These are phyloP conservation scores for Dentipellis sp. DNA, from an alignment of 768 basidiomycete genomes.

Conservation along the genomic window DNA sequence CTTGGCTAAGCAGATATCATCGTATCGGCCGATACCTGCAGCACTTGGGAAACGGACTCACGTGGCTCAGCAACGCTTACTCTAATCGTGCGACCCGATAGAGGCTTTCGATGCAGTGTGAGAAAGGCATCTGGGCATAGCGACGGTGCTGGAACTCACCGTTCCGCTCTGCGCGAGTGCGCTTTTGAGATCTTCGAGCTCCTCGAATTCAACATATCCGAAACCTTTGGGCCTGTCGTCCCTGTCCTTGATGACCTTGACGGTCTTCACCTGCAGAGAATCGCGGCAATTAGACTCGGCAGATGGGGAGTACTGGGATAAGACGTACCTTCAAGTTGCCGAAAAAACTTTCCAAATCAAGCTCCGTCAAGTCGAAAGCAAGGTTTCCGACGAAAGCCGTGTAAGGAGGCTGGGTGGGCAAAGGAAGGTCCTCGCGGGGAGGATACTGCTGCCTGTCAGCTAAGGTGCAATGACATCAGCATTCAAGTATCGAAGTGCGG, in stretches of 20 bases:
- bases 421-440: constrained; percentile 83
- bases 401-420: constrained; percentile 91
- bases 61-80: constrained; percentile 96
- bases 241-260: constrained; percentile 88
- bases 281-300: not conserved
- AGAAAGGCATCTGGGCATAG: not conserved
- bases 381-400: constrained; percentile 97
- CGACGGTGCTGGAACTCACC: constrained; percentile 32
- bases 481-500: too few species aligned
- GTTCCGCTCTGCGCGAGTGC: constrained; percentile 65
- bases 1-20: constrained; percentile 47
- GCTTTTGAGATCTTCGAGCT: constrained; percentile 76
- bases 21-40: not conserved
- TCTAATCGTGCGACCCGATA: constrained; percentile 75
- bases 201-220: constrained; percentile 94
- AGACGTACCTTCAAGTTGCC: constrained; percentile 44
- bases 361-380: constrained; percentile 83
- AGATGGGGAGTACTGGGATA: not conserved
- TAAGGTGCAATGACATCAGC: constrained; percentile 12
- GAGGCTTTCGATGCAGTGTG: constrained; percentile 30
- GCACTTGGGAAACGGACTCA: constrained; percentile 34
- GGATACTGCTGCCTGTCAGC: constrained; percentile 50
- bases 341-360: constrained; percentile 79
- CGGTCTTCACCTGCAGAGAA: constrained; percentile 53
- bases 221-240: constrained; percentile 97